Evolutionary conservation across 257 asterid genomes (phyloP), one percentile per base, ranked within the genome.

Genomic region (Galeopsis tetrahit): DNA sequence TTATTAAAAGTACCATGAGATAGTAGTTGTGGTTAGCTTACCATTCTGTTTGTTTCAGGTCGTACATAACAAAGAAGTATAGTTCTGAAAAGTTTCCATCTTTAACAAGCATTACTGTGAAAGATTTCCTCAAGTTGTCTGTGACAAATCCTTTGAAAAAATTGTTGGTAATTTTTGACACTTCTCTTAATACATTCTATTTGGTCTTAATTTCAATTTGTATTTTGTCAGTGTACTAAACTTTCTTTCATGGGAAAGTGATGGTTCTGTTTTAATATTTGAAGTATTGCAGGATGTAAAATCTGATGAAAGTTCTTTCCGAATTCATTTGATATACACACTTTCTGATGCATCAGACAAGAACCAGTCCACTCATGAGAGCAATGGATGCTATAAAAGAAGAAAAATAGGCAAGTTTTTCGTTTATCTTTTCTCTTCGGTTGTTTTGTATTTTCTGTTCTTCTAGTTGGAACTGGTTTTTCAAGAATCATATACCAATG

Each of bases 61-160:
- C 52, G 38, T 86, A 87, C 77, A 51, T 91, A 63, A 81, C 69
- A 66, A 84, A 79, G 77, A 93, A 86, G 84, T 86, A 79, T 69
- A 62, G 69, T 64, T 83, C 90, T 35, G 89, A 83, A 78, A 82
- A 71, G 82, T 73, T 80, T 63, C 77, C 77, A 55, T 39, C 80
- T 67, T 81, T 70, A 38, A 21, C 28, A 21, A 40, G 76, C 79
- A 69, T 80, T 74, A 73, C 85, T 21, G 73, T 84, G 44, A 93
- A 93, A 81, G 96, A 93, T 79, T 86, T 85, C 70, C 78, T 93
- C 67, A 89, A 88, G 77, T 61, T 81, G 80, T 84, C 91, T 11
- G 68, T 91, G 66, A 51, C 81, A 33, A 86, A 66, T 73, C 79
- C 91, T 48, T 76, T 93, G 77, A 92, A 83, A 74, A 84, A 44